Percentiles rank a stretch among this genome's conserved stretches.
Conservation (phyloP, 805 yeast species). For the Candida maltosa region DNA sequence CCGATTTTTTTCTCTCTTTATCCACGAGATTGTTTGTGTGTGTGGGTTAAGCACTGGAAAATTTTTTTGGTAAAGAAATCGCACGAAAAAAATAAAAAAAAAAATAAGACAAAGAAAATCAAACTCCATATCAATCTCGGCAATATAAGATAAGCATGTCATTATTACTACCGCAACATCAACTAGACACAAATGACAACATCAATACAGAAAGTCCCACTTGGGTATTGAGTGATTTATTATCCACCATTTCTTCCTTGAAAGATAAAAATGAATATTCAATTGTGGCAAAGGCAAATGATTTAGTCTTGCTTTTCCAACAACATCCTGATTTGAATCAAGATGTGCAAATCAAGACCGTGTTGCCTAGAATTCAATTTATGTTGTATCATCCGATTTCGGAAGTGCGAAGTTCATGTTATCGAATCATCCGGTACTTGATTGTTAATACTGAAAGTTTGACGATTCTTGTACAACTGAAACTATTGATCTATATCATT, state of each 20-base stretch:
- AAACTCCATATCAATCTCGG: background rate
- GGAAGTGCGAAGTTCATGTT: slow-evolving; percentile 72
- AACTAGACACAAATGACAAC: background rate
- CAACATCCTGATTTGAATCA: slow-evolving; percentile 56
- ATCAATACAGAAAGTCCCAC: slow-evolving; percentile 30
- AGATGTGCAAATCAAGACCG: slow-evolving; percentile 60
- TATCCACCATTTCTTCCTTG: slow-evolving; percentile 46
- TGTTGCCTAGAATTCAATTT: slow-evolving; percentile 56
- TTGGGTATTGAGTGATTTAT: slow-evolving; percentile 61
- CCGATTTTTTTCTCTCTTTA: too few species aligned
- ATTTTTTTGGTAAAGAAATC: too few species aligned
- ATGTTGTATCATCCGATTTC: slow-evolving; percentile 56
- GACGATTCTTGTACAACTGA: slow-evolving; percentile 47
- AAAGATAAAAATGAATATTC: slow-evolving; percentile 47
- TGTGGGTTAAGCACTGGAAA: too few species aligned
- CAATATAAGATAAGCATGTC: background rate
- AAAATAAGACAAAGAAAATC: background rate
- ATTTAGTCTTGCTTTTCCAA: slow-evolving; percentile 9
- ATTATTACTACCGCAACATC: background rate
- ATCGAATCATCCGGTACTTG: slow-evolving; percentile 66
- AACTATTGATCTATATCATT: slow-evolving; percentile 62
- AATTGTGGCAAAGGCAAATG: slow-evolving; percentile 50
- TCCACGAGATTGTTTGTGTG: too few species aligned
- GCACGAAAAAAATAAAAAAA: background rate
- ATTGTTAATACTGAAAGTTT: slow-evolving; percentile 55